Conservation (phyloP, 176 grass and related monocot genomes). For the Eragrostis curvula region DNA sequence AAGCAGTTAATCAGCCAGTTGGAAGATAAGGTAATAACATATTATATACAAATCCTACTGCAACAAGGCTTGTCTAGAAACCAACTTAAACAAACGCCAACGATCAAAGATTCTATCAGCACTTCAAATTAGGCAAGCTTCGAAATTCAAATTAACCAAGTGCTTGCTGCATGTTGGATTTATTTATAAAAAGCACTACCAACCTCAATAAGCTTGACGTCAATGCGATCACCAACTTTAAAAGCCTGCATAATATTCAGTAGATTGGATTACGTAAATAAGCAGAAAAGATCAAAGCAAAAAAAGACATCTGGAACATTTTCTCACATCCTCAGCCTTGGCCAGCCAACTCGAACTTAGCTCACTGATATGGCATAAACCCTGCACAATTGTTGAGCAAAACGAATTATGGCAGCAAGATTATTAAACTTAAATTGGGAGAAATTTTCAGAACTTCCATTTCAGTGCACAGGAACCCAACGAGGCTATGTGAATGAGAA, state of each 20-base stretch:
- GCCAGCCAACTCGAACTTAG: conserved; percentile 80
- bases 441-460: conserved; percentile 30
- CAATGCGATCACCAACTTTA: conserved; percentile 86
- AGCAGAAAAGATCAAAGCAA: conserved; percentile 17
- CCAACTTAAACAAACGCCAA: conserved; percentile 14
- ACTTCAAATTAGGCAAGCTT: not conserved
- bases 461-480: not conserved
- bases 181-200: conserved; percentile 35
- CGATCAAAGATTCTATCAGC: not conserved
- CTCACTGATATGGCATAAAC: conserved; percentile 95
- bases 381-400: conserved; percentile 48
- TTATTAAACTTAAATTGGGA: conserved; percentile 12
- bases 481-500: conserved; percentile 2
- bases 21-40: not conserved
- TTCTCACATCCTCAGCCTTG: conserved; percentile 93
- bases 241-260: conserved; percentile 59
- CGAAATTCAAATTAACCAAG: conserved; percentile 15
- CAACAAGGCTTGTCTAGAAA: not conserved
- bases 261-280: conserved; percentile 23
- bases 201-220: conserved; percentile 97
- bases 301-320: conserved; percentile 30
- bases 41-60: not conserved
- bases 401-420: conserved; percentile 14
- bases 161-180: not conserved
- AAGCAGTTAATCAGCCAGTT: not conserved